Percentiles rank a stretch among this genome's conserved stretches.
These are phyloP conservation scores for Ophidiomyces ophidiicola DNA, from an alignment of 2,329 filamentous ascomycete genomes.

Conservation along the genomic window DNA sequence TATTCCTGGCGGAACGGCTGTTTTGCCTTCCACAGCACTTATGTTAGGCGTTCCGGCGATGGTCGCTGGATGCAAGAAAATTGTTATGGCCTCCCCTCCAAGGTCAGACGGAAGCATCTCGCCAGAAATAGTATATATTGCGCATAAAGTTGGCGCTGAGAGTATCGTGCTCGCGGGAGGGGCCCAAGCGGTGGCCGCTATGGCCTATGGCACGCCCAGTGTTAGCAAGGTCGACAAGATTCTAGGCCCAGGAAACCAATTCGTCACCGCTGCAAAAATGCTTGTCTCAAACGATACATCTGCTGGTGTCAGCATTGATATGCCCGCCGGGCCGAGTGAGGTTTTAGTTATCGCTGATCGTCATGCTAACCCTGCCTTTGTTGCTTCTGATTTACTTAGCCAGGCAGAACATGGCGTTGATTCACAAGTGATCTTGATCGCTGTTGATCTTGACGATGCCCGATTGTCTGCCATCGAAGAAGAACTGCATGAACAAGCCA, in stretches of 20 bases:
- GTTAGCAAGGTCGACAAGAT: conserved; percentile 98
- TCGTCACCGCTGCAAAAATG: conserved; percentile 98
- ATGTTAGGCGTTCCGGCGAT: conserved; percentile 97
- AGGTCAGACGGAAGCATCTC: conserved; percentile 80
- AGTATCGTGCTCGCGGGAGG: conserved; percentile 92
- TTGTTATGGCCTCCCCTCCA: conserved; percentile 84
- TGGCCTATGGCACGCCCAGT: conserved; percentile 94
- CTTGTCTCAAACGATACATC: conserved; percentile 94
- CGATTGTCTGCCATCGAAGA: conserved; percentile 76
- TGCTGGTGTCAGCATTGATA: conserved; percentile 89
- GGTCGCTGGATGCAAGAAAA: conserved; percentile 92
- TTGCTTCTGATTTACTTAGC: conserved; percentile 84
- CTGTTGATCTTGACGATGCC: conserved; percentile 61
- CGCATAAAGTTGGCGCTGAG: conserved; percentile 91
- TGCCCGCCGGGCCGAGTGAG: conserved; percentile 94
- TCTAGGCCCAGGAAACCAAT: conserved; percentile 92
- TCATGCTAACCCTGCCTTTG: conserved; percentile 79
- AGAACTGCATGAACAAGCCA: conserved; percentile 77
- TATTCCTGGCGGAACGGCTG: conserved; percentile 88
- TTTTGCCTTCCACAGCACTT: conserved; percentile 90
- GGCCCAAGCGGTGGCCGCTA: conserved; percentile 86
- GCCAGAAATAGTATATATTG: conserved; percentile 93
- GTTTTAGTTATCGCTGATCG: conserved; percentile 91
- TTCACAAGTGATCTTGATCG: conserved; percentile 85
- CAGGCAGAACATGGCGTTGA: conserved; percentile 96